Base-by-base conservation (phyloP, 2,329 filamentous ascomycete genomes). In the Diplodia mutila region DNA sequence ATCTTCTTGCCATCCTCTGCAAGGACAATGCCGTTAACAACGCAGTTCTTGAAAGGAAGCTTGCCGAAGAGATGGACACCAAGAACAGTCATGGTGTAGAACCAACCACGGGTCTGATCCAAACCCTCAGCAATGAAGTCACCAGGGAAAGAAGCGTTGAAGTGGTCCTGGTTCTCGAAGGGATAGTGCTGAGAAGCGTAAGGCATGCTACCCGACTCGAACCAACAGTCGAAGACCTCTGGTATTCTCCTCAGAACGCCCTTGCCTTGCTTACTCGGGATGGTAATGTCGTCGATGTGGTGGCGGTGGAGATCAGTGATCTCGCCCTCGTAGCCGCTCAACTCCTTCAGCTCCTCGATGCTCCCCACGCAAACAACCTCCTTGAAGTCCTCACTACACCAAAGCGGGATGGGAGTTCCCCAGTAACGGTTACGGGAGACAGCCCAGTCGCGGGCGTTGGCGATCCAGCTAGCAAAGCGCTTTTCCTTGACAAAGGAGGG, bases 1-100 rank as follows among this genome's bases (percentile, higher is more conserved):
- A 98, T 98, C 85, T 98, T 98, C 85, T 97, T 97, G 67, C 94
- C 94, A 75, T 97, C 93, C 77, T 97, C 93, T 0, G 94, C 94
- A 49, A 97, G 85, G 4, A 97, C 93, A 70, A 97, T 95, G 61
- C 94, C 94, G 76, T 97, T 97, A 70, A 97, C 93, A n/a, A 97
- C 92, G 74, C 93, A 96, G 78, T 97, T 97, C 81, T 95, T 90
- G 85, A 97, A 97, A 0, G 94, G 93, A 2, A 93, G 88, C 42
- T 88, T 86, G 52, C 91, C 91, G 73, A 95, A 97, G 4, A 97
- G 85, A 76, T 97, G 92, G 8, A 91, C 95, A 39, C 94, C 94
- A 57, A 98, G 83, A 11, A 97, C 93, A 23, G 92, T 88, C 69
- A 97, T 82, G 1, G 94, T 97, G 78, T 98, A 97, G 81, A 97